Conservation (phyloP, 495 filamentous ascomycete genomes). For the Cladorrhinum samala region DNA sequence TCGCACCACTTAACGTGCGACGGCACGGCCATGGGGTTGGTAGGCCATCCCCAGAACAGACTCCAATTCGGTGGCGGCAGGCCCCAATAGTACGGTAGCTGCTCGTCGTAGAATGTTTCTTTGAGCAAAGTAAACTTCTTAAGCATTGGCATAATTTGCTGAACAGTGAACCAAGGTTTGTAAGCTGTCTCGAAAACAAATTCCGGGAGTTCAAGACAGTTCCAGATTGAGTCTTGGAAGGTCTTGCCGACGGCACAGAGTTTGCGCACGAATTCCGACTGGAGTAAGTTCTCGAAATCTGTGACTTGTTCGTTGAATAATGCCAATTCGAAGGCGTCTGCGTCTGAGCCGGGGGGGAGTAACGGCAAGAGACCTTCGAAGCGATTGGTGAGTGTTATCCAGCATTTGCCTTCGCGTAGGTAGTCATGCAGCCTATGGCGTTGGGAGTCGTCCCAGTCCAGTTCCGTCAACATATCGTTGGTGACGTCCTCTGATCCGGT, state of each 20-base stretch:
- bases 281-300: conserved; percentile 14
- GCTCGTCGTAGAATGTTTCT: conserved; percentile 12
- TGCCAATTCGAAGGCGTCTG: conserved; percentile 15
- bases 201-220: conserved; percentile 19
- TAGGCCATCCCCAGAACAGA: conserved; percentile 15
- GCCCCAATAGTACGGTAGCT: conserved; percentile 8
- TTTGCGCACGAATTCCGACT: conserved; percentile 10
- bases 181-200: conserved; percentile 22
- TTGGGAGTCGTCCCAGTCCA: conserved; percentile 17
- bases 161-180: conserved; percentile 8
- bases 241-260: conserved; percentile 19
- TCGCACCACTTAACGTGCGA: conserved; percentile 10
- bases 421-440: conserved; percentile 19
- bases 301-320: conserved; percentile 18
- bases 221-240: conserved; percentile 18
- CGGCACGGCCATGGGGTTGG: conserved; percentile 14
- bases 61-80: conserved; percentile 17
- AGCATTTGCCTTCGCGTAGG: conserved; percentile 28
- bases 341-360: conserved; percentile 13
- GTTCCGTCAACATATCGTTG: conserved; percentile 10
- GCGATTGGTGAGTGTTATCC: conserved; percentile 20
- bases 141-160: conserved; percentile 16
- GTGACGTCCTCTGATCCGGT: not conserved
- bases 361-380: conserved; percentile 22
- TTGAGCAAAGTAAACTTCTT: conserved; percentile 14